phyloP scores from a whole-genome alignment of 202 grass and related monocot species.

The Setaria viridis region DNA sequence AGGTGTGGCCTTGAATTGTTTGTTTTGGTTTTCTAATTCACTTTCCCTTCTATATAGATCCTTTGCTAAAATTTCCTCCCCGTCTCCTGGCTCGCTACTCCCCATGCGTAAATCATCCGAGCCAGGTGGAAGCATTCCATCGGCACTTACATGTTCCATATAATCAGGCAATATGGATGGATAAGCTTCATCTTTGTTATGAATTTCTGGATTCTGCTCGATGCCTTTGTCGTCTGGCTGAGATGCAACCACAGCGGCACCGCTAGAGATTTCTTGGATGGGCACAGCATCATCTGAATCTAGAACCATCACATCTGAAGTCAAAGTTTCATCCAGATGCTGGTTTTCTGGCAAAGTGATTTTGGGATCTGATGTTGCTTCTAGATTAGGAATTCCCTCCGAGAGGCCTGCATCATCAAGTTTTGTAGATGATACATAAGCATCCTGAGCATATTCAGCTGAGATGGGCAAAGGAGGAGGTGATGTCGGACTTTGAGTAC shows the following conservation, averaged over 20 bases:
- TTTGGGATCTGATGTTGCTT: constrained; percentile 45
- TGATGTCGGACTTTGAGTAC: background rate
- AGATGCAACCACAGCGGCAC: background rate
- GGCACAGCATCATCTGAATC: constrained; percentile 59
- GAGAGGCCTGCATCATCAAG: background rate
- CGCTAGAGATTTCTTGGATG: constrained; percentile 31
- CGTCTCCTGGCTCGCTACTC: background rate
- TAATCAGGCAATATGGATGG: constrained; percentile 31
- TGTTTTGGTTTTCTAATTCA: constrained; percentile 39
- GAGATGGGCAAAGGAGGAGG: constrained; percentile 12
- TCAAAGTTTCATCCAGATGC: constrained; percentile 46
- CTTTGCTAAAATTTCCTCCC: constrained; percentile 3
- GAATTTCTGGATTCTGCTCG: constrained; percentile 40
- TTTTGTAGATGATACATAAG: constrained; percentile 34
- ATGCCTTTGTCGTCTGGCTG: constrained; percentile 15
- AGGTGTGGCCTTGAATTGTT: constrained; percentile 30
- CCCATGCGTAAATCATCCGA: constrained; percentile 39
- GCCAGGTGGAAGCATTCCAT: constrained; percentile 34
- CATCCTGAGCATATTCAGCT: constrained; percentile 1
- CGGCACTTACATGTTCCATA: constrained; percentile 35
- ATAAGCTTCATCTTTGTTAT: constrained; percentile 17
- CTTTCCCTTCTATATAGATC: constrained; percentile 34
- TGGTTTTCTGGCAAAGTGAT: constrained; percentile 42
- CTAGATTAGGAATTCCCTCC: constrained; percentile 44
- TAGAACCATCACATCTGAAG: constrained; percentile 46